Evolutionary conservation across 169 alveolate genomes (phyloP), one percentile per base, ranked within the genome.

Genomic region (Cryptosporidium sp.): DNA sequence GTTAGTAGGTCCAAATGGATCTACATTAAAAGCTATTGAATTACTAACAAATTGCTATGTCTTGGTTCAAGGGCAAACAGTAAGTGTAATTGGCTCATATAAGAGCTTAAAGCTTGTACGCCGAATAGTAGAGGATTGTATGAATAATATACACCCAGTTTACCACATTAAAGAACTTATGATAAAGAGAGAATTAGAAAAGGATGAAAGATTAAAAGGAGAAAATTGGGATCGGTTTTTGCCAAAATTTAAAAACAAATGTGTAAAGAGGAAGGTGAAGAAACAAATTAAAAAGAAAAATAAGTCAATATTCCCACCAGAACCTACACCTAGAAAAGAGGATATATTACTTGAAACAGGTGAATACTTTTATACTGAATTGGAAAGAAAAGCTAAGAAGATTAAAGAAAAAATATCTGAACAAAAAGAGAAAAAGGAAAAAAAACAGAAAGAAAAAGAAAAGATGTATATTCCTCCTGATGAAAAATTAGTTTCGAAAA

Each of bases 1-100:
- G 74, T 92, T 99, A 31, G 98, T 99, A 48, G 99, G 99, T 26
- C 99, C 99, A 23, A 98, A 98, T 87, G 99, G 99, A 41, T 95
- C 98, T 86, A 99, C 99, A 3, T 93, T 99, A 65, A 99, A 99
- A 93, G 98, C 94, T 37, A 89, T 99, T 51, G 99, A 99, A 94
- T 93, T 99, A 45, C 94, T 99, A 61, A 98, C 99, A n/a, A 95
- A 97, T 55, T 99, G 99, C 94, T 99, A 98, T 91, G 96, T 99
- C 29, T 95, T 98, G 70, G 99, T 98, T 0, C 98, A 98, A 87
- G 99, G 99, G 0, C 97, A 97, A 85, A 98, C 99, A n/a, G 99
- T 98, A 9, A 93, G 98, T 65, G 97, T 97, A 18, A 97, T 98
- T 95, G 99, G 99, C 12, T 91, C 97, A 74, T 96, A 95, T 87